Evolutionary conservation across 73 alveolate species (phyloP).

Genomic region (Tetrahymena elliotti): DNA sequence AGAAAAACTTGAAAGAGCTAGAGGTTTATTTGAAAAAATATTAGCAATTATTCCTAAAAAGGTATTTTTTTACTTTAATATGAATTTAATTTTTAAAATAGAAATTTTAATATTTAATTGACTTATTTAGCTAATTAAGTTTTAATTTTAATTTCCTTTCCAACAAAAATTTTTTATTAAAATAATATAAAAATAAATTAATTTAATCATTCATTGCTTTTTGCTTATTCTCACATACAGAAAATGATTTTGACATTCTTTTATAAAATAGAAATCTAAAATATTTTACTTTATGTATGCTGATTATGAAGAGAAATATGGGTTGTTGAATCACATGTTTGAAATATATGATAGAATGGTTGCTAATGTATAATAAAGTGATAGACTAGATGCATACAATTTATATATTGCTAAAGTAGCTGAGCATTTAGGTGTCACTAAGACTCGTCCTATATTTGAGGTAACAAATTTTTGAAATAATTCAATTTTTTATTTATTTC

Average conservation of each 20-base stretch:
- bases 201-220: no score
- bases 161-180: no score
- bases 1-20: conserved; percentile 86
- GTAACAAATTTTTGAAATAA: not conserved
- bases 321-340: conserved; percentile 83
- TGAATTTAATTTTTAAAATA: not conserved
- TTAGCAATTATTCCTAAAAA: conserved; percentile 53
- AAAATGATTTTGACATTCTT: no score
- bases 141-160: no score
- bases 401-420: conserved; percentile 83
- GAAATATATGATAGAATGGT: conserved; percentile 82
- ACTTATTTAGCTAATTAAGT: no score
- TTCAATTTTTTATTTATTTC: not conserved
- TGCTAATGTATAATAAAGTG: conserved; percentile 67
- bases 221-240: no score
- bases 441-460: conserved; percentile 86
- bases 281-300: conserved; percentile 89
- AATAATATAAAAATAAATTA: no score
- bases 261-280: conserved; percentile 22
- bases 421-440: conserved; percentile 82
- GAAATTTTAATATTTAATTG: no score
- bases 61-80: not conserved
- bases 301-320: conserved; percentile 90
- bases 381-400: conserved; percentile 69
- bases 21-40: conserved; percentile 80